A percentile compares a stretch with the other conserved stretches of the same genome.
These are phyloP conservation scores for Ustilago cynodontis DNA, from an alignment of 1,284 basidiomycete genomes.

Conservation along the genomic window DNA sequence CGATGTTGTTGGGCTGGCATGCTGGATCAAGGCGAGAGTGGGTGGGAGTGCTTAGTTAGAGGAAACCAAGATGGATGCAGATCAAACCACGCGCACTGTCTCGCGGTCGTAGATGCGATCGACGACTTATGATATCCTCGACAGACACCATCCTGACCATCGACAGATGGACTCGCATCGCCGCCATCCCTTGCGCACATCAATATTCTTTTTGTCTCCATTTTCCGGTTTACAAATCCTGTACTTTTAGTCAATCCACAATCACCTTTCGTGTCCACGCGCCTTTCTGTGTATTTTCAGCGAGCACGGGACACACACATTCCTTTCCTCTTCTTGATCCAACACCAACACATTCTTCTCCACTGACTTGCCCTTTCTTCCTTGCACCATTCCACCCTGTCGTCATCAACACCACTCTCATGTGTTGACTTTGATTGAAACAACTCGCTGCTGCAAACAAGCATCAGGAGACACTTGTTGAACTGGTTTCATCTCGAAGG, in stretches of 20 bases:
- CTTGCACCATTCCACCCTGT: not conserved
- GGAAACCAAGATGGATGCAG: not conserved
- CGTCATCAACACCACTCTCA: not conserved
- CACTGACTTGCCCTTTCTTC: not conserved
- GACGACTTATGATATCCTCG: too few relatives aligned
- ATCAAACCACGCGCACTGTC: too few relatives aligned
- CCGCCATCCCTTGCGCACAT: too few relatives aligned
- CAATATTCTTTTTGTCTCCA: not conserved
- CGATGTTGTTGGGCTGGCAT: too few relatives aligned
- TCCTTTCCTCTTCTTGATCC: too few relatives aligned
- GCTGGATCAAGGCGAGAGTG: too few relatives aligned
- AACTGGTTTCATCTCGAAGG: not conserved
- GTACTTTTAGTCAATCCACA: slow-evolving; percentile 35
- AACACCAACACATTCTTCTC: not conserved
- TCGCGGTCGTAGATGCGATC: too few relatives aligned
- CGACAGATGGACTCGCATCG: too few relatives aligned
- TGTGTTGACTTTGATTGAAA: not conserved
- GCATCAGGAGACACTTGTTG: not conserved
- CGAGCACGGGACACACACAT: not conserved
- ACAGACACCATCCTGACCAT: too few relatives aligned
- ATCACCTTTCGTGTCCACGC: not conserved
- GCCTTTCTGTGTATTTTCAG: not conserved
- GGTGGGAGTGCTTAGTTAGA: too few relatives aligned
- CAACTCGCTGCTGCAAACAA: too few relatives aligned
- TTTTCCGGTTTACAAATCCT: slow-evolving; percentile 3